Evolutionary conservation across 2,329 filamentous ascomycete genomes (phyloP).

Genomic region (Elsinoe perseae): DNA sequence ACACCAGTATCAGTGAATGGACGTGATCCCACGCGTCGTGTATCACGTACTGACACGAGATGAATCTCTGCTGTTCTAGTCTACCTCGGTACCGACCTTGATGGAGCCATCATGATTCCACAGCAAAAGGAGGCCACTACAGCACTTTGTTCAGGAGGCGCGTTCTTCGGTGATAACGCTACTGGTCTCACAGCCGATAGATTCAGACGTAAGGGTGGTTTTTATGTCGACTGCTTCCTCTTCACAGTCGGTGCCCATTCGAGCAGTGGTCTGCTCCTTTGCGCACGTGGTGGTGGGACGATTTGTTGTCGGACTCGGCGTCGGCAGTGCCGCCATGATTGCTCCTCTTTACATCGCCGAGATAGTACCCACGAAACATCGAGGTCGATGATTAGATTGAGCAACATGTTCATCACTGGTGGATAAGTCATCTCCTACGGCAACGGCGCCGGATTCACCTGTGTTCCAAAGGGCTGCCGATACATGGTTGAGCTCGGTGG

Average conservation of each 20-base stretch:
- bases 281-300: constrained; percentile 40
- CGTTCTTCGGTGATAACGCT: constrained; percentile 38
- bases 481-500: constrained; percentile 32
- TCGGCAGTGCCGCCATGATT: constrained; percentile 42
- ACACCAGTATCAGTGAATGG: constrained; percentile 33
- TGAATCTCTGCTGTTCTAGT: constrained; percentile 39
- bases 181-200: constrained; percentile 30
- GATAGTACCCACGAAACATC: constrained; percentile 57
- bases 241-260: constrained; percentile 34
- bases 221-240: constrained; percentile 36
- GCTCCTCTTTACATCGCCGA: constrained; percentile 66
- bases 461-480: constrained; percentile 28
- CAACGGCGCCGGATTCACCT: constrained; percentile 30
- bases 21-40: too few species aligned
- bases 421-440: constrained; percentile 31
- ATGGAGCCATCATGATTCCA: constrained; percentile 31
- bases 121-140: constrained; percentile 47
- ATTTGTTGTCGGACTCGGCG: constrained; percentile 43
- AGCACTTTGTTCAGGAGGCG: constrained; percentile 44
- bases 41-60: too few species aligned
- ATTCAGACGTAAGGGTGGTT: constrained; percentile 35
- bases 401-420: constrained; percentile 31
- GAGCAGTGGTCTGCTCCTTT: constrained; percentile 26
- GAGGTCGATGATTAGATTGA: constrained; percentile 35
- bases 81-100: constrained; percentile 35